These are phyloP conservation scores for Syncephalis fuscata DNA, from an alignment of 371 early-diverging fungal species.

Conservation along the genomic window DNA sequence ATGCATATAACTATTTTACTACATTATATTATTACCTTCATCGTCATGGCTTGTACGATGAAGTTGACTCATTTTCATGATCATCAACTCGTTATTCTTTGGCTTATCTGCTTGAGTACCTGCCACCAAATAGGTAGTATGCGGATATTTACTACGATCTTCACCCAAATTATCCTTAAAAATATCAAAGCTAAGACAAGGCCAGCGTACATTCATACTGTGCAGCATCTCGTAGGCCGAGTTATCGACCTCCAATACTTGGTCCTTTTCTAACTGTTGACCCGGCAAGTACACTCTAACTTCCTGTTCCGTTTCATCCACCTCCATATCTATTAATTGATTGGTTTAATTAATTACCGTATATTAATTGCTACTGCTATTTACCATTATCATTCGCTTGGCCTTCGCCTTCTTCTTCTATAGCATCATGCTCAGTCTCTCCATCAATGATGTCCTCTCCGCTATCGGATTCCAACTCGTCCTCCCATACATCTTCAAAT, in stretches of 20 bases:
- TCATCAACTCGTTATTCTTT: conserved; percentile 72
- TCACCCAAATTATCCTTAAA: conserved; percentile 68
- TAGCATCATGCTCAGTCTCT: conserved; percentile 39
- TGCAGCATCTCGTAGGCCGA: conserved; percentile 94
- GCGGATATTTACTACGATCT: conserved; percentile 74
- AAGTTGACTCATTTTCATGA: conserved; percentile 87
- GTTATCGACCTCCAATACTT: conserved; percentile 84
- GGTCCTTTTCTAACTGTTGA: conserved; percentile 68
- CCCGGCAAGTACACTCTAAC: conserved; percentile 80
- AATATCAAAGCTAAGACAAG: conserved; percentile 93
- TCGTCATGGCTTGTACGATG: conserved; percentile 83
- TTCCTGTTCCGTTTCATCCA: conserved; percentile 7
- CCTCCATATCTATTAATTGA: conserved; percentile 5
- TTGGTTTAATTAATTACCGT: too few species aligned
- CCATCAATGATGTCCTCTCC: conserved; percentile 28
- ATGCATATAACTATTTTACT: not conserved
- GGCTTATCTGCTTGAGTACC: conserved; percentile 82
- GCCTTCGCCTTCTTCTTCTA: conserved; percentile 9
- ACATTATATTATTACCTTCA: conserved; percentile 8
- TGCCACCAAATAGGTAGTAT: conserved; percentile 81
- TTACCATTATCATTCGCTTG: not conserved
- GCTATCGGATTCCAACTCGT: conserved; percentile 52
- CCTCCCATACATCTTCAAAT: conserved; percentile 92
- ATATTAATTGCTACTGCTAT: too few species aligned
- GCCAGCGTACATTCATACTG: conserved; percentile 79